Conservation (phyloP, 129 eudicot genomes). For the Arctium minus region DNA sequence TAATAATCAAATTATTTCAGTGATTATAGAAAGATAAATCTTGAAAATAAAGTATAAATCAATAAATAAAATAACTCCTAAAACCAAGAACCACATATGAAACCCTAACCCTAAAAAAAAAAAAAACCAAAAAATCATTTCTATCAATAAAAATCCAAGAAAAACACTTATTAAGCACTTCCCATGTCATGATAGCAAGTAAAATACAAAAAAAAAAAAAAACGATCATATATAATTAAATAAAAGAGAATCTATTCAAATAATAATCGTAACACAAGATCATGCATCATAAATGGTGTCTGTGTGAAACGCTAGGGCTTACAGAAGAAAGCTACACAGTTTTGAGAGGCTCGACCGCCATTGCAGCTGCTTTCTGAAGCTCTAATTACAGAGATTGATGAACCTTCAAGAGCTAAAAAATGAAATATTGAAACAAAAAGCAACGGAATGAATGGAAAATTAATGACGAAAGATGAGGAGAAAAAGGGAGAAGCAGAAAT, state of each 20-base stretch:
- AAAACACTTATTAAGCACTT: not conserved
- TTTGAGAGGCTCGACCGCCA: conserved; percentile 17
- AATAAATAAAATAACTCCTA: not conserved
- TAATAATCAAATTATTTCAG: not conserved
- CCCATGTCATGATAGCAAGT: conserved; percentile 4
- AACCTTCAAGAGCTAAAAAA: not conserved
- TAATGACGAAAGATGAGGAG: not conserved
- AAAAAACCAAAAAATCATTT: not conserved
- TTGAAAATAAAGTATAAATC: not conserved
- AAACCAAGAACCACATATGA: conserved; percentile 1
- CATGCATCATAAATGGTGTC: conserved; percentile 20
- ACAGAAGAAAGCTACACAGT: conserved; percentile 10
- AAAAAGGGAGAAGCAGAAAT: conserved; percentile 31
- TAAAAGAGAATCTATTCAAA: not conserved
- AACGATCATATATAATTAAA: not conserved
- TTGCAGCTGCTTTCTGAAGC: conserved; percentile 15
- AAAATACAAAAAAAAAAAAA: not conserved
- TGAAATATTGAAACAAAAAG: not conserved
- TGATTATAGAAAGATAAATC: not conserved
- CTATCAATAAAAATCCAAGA: not conserved
- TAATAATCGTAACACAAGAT: conserved; percentile 1
- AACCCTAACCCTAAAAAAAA: conserved; percentile 29
- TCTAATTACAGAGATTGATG: not conserved
- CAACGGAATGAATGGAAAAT: not conserved
- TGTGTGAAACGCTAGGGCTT: not conserved